Percentiles rank a stretch among this genome's conserved stretches.
phyloP scores from a whole-genome alignment of 805 yeast genomes.

The Candida succiphila region DNA sequence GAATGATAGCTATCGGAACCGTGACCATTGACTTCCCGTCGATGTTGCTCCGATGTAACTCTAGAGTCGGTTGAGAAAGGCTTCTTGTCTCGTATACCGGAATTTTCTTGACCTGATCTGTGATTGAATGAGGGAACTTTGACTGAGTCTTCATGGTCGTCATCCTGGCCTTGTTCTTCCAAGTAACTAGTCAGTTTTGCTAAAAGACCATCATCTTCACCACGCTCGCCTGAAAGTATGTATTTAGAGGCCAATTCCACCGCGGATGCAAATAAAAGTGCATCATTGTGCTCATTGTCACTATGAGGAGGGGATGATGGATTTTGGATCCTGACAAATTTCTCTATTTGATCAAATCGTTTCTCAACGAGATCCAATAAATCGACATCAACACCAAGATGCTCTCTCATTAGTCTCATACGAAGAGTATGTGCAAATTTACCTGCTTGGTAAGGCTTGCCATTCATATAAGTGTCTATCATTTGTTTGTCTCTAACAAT shows the following conservation, averaged over 20 bases:
- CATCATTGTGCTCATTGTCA: conserved; percentile 15
- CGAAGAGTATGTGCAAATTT: conserved; percentile 85
- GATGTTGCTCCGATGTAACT: conserved; percentile 56
- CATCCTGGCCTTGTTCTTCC: conserved; percentile 13
- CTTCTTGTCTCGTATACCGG: conserved; percentile 78
- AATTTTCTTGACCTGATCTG: conserved; percentile 80
- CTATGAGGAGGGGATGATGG: conserved; percentile 29
- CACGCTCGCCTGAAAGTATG: conserved; percentile 33
- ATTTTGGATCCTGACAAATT: conserved; percentile 28
- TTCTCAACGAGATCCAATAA: conserved; percentile 73
- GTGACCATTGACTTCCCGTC: conserved; percentile 64
- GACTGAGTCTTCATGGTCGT: conserved; percentile 16
- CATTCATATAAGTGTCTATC: conserved; percentile 67
- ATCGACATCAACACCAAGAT: conserved; percentile 89
- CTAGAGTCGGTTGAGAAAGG: conserved; percentile 75
- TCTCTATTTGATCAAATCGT: conserved; percentile 42
- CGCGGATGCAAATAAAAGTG: conserved; percentile 50
- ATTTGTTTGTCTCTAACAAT: conserved; percentile 76
- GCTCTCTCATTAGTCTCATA: conserved; percentile 92
- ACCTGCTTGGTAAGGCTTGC: conserved; percentile 70
- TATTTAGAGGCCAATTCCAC: conserved; percentile 69
- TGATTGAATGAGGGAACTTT: conserved; percentile 60
- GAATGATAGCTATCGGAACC: conserved; percentile 60
- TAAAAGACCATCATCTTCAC: conserved; percentile 6
- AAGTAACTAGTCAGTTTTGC: conserved; percentile 11